A percentile compares a stretch with the other conserved stretches of the same genome.
These are phyloP conservation scores for Elsinoe necatrix DNA, from an alignment of 2,329 filamentous ascomycete species.

Conservation along the genomic window DNA sequence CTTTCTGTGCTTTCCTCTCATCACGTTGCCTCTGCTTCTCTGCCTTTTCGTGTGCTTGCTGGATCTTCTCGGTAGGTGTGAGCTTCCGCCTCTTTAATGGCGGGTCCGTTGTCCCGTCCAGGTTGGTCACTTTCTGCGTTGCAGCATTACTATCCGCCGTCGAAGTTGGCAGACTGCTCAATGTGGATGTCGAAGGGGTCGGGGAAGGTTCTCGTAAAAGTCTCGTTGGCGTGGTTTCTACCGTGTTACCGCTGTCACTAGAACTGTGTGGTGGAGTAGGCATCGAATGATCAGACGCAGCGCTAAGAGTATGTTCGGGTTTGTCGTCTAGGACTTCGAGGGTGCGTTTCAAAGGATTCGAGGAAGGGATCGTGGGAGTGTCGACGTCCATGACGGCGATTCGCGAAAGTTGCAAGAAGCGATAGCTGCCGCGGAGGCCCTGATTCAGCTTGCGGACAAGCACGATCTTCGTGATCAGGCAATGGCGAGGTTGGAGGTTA, in stretches of 20 bases:
- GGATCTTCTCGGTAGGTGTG: constrained; percentile 36
- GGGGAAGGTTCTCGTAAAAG: constrained; percentile 24
- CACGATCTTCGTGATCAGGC: not conserved
- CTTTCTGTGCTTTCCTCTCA: constrained; percentile 26
- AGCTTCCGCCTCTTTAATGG: constrained; percentile 38
- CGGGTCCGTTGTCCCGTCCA: constrained; percentile 15
- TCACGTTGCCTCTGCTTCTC: constrained; percentile 28
- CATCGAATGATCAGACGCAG: not conserved
- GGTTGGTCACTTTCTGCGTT: not conserved
- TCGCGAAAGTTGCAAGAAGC: not conserved
- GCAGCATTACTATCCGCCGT: constrained; percentile 5
- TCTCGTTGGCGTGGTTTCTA: not conserved
- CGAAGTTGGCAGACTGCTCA: constrained; percentile 25
- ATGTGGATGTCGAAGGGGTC: constrained; percentile 26
- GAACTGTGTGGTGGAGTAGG: constrained; percentile 18
- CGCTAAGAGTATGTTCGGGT: not conserved
- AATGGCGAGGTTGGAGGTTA: not conserved
- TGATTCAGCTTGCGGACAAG: not conserved
- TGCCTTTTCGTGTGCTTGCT: constrained; percentile 32
- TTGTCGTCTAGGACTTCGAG: not conserved
- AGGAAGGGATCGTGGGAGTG: not conserved
- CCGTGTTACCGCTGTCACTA: constrained; percentile 3
- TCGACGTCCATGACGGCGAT: not conserved
- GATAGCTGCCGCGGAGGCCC: not conserved
- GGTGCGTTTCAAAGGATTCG: constrained; percentile 1